Evolutionary conservation across 305 asterid genomes (phyloP).

Genomic region (Euphrasia arctica): DNA sequence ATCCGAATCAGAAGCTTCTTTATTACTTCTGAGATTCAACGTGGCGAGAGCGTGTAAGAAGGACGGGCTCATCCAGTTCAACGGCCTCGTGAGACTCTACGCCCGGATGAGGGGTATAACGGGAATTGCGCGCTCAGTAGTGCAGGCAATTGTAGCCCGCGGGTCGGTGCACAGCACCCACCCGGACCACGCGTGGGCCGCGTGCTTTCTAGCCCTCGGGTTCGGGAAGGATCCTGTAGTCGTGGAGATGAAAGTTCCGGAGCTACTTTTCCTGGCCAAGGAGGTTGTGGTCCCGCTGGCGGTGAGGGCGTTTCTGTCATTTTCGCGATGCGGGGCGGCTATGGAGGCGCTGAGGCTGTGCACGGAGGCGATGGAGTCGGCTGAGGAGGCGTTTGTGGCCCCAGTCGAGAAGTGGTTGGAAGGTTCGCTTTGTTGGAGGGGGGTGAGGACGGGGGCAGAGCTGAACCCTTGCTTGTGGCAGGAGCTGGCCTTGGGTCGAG

Average conservation of each 20-base stretch:
- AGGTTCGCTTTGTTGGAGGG: conserved; percentile 73
- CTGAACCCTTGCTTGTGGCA: conserved; percentile 85
- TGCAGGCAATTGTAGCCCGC: conserved; percentile 52
- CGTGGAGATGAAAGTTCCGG: conserved; percentile 63
- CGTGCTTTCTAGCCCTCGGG: conserved; percentile 65
- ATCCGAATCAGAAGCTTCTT: conserved; percentile 72
- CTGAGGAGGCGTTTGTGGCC: conserved; percentile 65
- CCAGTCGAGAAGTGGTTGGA: conserved; percentile 85
- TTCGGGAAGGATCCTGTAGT: conserved; percentile 63
- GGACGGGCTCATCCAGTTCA: conserved; percentile 58
- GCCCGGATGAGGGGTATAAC: conserved; percentile 57
- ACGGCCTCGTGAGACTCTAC: conserved; percentile 47
- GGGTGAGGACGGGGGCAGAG: conserved; percentile 65
- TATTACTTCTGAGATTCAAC: conserved; percentile 56
- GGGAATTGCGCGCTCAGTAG: conserved; percentile 61
- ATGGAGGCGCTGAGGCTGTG: conserved; percentile 70
- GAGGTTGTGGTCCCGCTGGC: conserved; percentile 71
- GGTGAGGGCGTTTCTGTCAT: conserved; percentile 52
- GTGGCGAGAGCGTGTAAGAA: conserved; percentile 53
- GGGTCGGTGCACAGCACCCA: conserved; percentile 40
- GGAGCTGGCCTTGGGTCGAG: conserved; percentile 72
- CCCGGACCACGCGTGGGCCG: conserved; percentile 79
- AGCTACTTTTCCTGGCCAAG: conserved; percentile 58
- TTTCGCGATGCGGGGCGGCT: conserved; percentile 70
- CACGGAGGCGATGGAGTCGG: conserved; percentile 75